phyloP scores from a whole-genome alignment of 2,329 filamentous ascomycete species.

The Davidsoniella neocaledoniae region DNA sequence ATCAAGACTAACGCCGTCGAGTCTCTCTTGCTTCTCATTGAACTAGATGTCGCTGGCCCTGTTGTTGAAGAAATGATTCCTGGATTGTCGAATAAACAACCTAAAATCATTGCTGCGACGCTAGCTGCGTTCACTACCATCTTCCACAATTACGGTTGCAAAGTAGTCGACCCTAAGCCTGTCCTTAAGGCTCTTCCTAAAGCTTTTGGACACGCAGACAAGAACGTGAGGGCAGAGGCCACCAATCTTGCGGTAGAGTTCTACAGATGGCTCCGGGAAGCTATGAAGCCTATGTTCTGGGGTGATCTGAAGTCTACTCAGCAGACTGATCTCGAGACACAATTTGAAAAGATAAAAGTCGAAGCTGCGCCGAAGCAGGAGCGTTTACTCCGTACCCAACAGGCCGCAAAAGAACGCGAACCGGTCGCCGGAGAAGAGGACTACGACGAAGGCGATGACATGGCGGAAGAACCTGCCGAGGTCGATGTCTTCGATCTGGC shows the following conservation, averaged over 20 bases:
- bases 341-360: conserved; percentile 85
- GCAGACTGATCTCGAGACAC: conserved; percentile 79
- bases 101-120: conserved; percentile 63
- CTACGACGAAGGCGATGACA: conserved; percentile 30
- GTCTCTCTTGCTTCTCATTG: conserved; percentile 72
- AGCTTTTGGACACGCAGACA: conserved; percentile 89
- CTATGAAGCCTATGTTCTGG: conserved; percentile 98
- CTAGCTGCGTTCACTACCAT: conserved; percentile 65
- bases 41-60: conserved; percentile 70
- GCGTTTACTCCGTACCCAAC: conserved; percentile 71
- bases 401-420: conserved; percentile 62
- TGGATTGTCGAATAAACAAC: conserved; percentile 69
- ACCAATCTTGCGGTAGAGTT: conserved; percentile 84
- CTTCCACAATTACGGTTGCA: conserved; percentile 88
- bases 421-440: conserved; percentile 43
- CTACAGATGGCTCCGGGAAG: conserved; percentile 91
- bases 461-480: conserved; percentile 47
- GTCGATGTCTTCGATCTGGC: conserved; percentile 68
- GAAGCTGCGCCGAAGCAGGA: conserved; percentile 82
- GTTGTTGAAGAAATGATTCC: conserved; percentile 84
- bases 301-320: conserved; percentile 87
- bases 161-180: conserved; percentile 82
- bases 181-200: conserved; percentile 79
- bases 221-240: conserved; percentile 89
- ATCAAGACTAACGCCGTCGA: conserved; percentile 80